Evolutionary conservation across 441 rosid species (phyloP), one percentile per base, ranked within the genome.

Genomic region (Jatropha multifida): DNA sequence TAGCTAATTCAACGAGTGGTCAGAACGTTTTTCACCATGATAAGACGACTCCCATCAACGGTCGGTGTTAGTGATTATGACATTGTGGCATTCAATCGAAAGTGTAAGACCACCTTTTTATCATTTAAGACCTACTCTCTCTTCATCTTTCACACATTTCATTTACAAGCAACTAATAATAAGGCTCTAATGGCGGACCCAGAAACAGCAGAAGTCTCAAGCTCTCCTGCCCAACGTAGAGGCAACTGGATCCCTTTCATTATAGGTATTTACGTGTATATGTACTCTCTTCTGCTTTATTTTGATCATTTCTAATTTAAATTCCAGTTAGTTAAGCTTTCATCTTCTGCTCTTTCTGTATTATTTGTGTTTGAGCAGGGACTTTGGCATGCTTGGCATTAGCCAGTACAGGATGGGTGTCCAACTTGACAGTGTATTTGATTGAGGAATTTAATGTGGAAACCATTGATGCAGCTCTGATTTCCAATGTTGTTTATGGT

Each of bases 181-280:
- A 4, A 12, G 56, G 10, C 32, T 32, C 32, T 32, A 4, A 56
- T 56, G 61, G 23, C 8, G 15, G 71, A 68, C 58, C 20, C 60
- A 37, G 82, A 84, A 79, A 6, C 20, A 4, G 64, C 64, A 10
- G 73, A 61, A 44, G 6, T 23, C 6, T 65, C 68, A 7, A 63
- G 52, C 44, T 62, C 82, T 11, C 15, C 5, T 17, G 48, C 71
- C 18, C 78, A 74, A 20, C 56, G 17, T 44, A 65, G 38, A 65
- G 88, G 87, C 48, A 85, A 81, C 51, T 88, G 89, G 91, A 68
- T 78, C 70, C 86, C 87, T 9, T 88, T 85, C 79, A 84, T 83
- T 56, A 69, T 65, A 52, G 80, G 82, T 85, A 74, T 20, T 3
- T n/a, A 66, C 1, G 15, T 62, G 1, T 9, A n/a, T 49, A 44